A percentile compares a stretch with the other conserved stretches of the same genome.
phyloP scores from a whole-genome alignment of 2,329 filamentous ascomycete species.

The Paramyrothecium roridum region DNA sequence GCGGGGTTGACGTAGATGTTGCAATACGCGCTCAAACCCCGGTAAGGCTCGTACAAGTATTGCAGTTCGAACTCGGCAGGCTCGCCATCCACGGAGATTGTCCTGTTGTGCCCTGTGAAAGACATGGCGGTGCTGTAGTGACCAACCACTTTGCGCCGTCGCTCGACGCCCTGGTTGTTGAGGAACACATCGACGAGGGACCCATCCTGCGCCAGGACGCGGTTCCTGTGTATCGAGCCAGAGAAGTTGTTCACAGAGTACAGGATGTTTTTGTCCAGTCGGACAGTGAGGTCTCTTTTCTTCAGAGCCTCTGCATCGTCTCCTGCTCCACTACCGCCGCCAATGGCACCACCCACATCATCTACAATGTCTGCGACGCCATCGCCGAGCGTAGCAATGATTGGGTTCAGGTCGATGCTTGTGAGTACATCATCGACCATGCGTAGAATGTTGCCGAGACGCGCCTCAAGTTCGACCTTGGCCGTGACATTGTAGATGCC shows the following conservation, averaged over 20 bases:
- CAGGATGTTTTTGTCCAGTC: conserved; percentile 54
- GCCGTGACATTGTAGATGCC: conserved; percentile 57
- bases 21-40: conserved; percentile 39
- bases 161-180: conserved; percentile 50
- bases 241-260: conserved; percentile 60
- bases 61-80: conserved; percentile 45
- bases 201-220: conserved; percentile 52
- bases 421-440: conserved; percentile 58
- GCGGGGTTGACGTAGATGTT: conserved; percentile 44
- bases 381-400: conserved; percentile 52
- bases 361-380: conserved; percentile 46
- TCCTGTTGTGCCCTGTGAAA: conserved; percentile 51
- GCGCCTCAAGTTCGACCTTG: conserved; percentile 56
- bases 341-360: conserved; percentile 12
- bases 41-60: conserved; percentile 51
- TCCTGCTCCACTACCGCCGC: background rate
- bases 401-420: conserved; percentile 58
- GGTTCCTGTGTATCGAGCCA: conserved; percentile 53
- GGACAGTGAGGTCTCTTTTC: conserved; percentile 32
- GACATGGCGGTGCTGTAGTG: conserved; percentile 49
- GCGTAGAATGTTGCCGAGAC: conserved; percentile 55
- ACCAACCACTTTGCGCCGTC: conserved; percentile 39
- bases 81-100: conserved; percentile 38
- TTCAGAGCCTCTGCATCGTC: conserved; percentile 4
- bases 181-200: conserved; percentile 50